Conservation (phyloP, 2,329 filamentous ascomycete genomes). For the Leptographium wingfieldii region DNA sequence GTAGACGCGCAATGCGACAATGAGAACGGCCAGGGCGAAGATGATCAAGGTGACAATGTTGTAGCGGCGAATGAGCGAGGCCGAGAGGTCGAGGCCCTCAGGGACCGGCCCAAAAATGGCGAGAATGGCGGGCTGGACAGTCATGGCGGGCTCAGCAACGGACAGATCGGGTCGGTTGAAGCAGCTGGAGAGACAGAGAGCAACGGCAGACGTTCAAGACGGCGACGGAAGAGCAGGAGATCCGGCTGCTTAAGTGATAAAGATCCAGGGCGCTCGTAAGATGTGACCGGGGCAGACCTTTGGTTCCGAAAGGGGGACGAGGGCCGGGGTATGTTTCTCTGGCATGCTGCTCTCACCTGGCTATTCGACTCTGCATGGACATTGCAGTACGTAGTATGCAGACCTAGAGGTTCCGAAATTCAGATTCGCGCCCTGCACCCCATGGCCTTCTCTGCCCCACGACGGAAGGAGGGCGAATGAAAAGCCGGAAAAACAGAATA, state of each 20-base stretch:
- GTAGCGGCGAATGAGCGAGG: background rate
- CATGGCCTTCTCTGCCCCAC: no score
- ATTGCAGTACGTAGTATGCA: no score
- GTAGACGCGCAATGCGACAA: background rate
- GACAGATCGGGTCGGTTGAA: background rate
- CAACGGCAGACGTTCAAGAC: background rate
- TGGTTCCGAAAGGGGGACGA: no score
- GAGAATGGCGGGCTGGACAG: background rate
- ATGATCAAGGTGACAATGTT: background rate
- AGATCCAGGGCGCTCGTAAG: no score
- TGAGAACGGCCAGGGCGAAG: background rate
- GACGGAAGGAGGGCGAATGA: background rate
- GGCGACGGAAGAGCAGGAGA: background rate
- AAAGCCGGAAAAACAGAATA: background rate
- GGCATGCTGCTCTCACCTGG: no score
- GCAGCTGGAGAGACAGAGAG: background rate
- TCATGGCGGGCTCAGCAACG: background rate
- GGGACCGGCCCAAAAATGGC: background rate
- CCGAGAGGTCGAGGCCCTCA: background rate
- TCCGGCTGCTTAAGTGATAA: no score
- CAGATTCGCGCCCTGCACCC: no score
- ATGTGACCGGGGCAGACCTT: no score
- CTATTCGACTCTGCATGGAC: no score
- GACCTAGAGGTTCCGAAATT: no score
- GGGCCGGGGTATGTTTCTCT: no score